Evolutionary conservation across 257 asterid species (phyloP).

Genomic region (Solanum corneliomulleri): DNA sequence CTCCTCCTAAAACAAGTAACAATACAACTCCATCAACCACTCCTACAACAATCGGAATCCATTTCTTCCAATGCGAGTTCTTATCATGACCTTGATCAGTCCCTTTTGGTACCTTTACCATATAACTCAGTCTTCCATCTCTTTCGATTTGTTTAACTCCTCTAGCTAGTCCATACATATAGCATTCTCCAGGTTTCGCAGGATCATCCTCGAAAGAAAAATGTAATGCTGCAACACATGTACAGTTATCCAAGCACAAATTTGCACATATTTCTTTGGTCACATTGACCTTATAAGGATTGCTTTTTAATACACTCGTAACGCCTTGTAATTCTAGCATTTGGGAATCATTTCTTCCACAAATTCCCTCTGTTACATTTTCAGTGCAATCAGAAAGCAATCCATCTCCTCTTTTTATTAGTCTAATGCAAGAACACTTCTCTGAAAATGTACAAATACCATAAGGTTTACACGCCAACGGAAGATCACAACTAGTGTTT

Average conservation of each 20-base stretch:
- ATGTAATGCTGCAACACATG: constrained; percentile 54
- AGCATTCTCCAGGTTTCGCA: constrained; percentile 18
- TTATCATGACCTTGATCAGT: constrained; percentile 15
- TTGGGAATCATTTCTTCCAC: constrained; percentile 28
- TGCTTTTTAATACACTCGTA: constrained; percentile 46
- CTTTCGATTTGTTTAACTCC: constrained; percentile 53
- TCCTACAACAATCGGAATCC: constrained; percentile 49
- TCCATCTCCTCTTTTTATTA: constrained; percentile 13
- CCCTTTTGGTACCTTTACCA: constrained; percentile 57
- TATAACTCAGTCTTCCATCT: constrained; percentile 19
- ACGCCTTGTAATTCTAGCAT: constrained; percentile 63
- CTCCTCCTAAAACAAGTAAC: constrained; percentile 44
- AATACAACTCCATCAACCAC: constrained; percentile 64
- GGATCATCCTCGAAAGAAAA: background rate
- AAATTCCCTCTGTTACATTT: constrained; percentile 19
- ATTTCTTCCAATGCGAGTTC: constrained; percentile 44
- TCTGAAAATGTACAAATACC: constrained; percentile 61
- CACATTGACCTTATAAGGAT: constrained; percentile 4
- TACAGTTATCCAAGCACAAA: constrained; percentile 47
- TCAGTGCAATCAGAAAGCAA: constrained; percentile 18
- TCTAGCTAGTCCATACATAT: constrained; percentile 34
- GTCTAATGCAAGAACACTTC: constrained; percentile 49
- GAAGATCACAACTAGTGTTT: constrained; percentile 57
- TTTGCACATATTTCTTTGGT: constrained; percentile 39
- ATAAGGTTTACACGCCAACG: constrained; percentile 52